Conservation (phyloP, 495 filamentous ascomycete genomes). For the Echria macrotheca region DNA sequence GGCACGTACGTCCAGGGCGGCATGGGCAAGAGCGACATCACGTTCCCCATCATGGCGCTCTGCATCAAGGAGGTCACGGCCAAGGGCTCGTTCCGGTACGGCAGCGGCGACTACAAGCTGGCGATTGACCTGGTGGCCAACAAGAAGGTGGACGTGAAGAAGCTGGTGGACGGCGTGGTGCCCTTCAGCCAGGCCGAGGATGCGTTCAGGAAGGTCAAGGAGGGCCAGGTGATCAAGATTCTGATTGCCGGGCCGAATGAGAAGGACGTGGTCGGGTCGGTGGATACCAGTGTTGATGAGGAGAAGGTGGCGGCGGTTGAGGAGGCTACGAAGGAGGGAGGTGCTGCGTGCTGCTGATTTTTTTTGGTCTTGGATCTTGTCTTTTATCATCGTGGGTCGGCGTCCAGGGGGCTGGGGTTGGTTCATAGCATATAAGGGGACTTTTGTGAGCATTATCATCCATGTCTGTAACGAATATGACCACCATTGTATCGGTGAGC, state of each 20-base stretch:
- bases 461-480: no score
- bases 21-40: slow-evolving; percentile 71
- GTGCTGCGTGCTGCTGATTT: no score
- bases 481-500: no score
- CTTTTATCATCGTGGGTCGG: no score
- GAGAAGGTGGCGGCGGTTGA: slow-evolving; percentile 15
- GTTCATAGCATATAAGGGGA: no score
- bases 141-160: slow-evolving; percentile 63
- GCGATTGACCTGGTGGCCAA: slow-evolving; percentile 63
- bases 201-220: slow-evolving; percentile 73
- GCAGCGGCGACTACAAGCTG: slow-evolving; percentile 71
- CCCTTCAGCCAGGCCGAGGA: slow-evolving; percentile 66
- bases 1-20: slow-evolving; percentile 84
- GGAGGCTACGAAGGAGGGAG: slow-evolving; percentile 8
- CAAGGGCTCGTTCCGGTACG: slow-evolving; percentile 79
- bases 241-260: slow-evolving; percentile 68
- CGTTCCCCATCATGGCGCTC: slow-evolving; percentile 74
- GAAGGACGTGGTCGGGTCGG: slow-evolving; percentile 24
- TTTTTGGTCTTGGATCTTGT: no score
- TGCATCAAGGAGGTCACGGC: slow-evolving; percentile 77
- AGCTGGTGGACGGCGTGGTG: slow-evolving; percentile 63
- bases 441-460: no score
- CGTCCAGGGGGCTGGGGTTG: no score
- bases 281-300: slow-evolving; percentile 8
- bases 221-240: slow-evolving; percentile 78